Evolutionary conservation across 257 asterid species (phyloP).

Genomic region (Penstemon newberryi): DNA sequence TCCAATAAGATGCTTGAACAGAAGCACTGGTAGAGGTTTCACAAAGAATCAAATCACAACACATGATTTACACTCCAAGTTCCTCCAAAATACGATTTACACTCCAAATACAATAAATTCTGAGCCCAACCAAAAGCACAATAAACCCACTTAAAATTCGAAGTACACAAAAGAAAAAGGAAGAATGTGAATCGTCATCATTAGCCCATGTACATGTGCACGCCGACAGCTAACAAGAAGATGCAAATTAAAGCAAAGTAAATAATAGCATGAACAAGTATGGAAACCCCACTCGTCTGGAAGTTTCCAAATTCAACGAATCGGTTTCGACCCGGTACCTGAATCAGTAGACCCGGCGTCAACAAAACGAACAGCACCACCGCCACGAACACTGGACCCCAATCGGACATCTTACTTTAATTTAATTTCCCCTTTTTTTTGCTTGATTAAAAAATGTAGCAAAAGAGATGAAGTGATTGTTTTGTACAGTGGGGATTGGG

Average conservation of each 20-base stretch:
- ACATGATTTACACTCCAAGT: background rate
- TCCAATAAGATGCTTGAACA: background rate
- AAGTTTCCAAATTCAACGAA: constrained; percentile 75
- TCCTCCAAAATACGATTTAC: background rate
- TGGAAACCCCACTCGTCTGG: constrained; percentile 81
- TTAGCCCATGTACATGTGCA: constrained; percentile 72
- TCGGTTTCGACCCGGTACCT: constrained; percentile 72
- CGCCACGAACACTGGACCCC: constrained; percentile 92
- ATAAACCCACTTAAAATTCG: background rate
- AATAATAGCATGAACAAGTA: constrained; percentile 65
- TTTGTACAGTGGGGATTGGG: background rate
- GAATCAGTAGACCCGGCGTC: constrained; percentile 84
- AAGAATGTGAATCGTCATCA: background rate
- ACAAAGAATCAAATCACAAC: background rate
- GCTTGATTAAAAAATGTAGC: background rate
- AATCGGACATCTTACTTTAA: constrained; percentile 60
- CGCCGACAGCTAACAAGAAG: constrained; percentile 71
- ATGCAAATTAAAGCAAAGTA: constrained; percentile 83
- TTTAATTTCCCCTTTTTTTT: background rate
- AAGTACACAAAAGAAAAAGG: background rate
- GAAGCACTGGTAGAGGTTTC: background rate
- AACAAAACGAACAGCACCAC: constrained; percentile 81
- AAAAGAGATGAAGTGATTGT: background rate
- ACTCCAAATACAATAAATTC: background rate
- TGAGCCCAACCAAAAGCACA: background rate